A percentile compares a stretch with the other conserved stretches of the same genome.
Evolutionary conservation across 2,329 filamentous ascomycete species (phyloP).

Genomic region (Fusarium torulosum): DNA sequence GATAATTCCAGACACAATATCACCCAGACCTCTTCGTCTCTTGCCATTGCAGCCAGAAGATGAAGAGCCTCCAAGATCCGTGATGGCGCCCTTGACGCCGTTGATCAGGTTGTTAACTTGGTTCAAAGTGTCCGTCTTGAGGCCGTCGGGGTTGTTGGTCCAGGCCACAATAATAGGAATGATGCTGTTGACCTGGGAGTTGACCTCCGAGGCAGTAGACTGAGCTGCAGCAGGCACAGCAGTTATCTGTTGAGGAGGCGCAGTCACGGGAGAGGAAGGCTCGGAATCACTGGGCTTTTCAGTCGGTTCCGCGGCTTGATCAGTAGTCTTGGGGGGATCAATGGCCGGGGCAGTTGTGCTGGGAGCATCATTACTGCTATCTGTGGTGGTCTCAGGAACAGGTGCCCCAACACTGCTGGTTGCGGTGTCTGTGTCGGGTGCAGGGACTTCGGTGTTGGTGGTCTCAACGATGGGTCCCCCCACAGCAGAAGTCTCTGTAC

Average conservation of each 20-base stretch:
- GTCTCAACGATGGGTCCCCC: neutral
- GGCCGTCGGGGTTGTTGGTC: constrained; percentile 11
- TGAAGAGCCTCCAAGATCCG: constrained; percentile 8
- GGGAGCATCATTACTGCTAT: neutral
- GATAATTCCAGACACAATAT: constrained; percentile 8
- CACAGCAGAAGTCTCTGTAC: neutral
- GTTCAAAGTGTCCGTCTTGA: constrained; percentile 21
- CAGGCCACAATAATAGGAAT: constrained; percentile 21
- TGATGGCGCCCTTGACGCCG: constrained; percentile 15
- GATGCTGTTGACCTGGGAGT: constrained; percentile 6
- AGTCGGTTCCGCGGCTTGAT: neutral
- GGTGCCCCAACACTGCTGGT: neutral
- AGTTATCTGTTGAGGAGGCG: constrained; percentile 3
- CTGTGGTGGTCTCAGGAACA: neutral
- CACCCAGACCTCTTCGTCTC: constrained; percentile 5
- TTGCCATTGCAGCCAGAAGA: constrained; percentile 13
- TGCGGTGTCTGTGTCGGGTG: neutral
- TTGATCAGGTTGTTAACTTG: constrained; percentile 26
- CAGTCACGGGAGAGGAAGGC: constrained; percentile 1
- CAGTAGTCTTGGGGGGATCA: neutral
- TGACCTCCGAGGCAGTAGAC: constrained; percentile 21
- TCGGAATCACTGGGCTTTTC: neutral
- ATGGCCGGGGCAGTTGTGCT: neutral
- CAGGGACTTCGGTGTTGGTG: neutral
- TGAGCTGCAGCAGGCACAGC: constrained; percentile 13